Conservation (phyloP, 345 rosid species). For the Brassica napus region DNA sequence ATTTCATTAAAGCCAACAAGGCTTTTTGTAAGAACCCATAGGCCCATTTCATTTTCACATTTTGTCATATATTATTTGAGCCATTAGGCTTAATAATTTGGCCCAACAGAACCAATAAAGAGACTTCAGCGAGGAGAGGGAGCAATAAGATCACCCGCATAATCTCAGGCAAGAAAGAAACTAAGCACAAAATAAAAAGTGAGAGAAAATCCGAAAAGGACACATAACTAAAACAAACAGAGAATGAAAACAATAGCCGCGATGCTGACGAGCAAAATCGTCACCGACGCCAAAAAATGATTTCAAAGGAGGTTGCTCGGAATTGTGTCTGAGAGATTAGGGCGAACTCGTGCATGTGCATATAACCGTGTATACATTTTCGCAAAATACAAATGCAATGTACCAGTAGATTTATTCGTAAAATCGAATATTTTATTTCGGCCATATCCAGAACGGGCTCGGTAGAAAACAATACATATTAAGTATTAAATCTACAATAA, state of each 20-base stretch:
- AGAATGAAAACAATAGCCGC: neutral
- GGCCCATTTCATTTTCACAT: too few relatives aligned
- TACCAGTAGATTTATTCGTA: neutral
- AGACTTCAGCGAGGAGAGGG: too few relatives aligned
- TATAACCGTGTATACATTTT: neutral
- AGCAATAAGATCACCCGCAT: too few relatives aligned
- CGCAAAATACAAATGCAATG: neutral
- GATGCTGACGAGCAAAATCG: neutral
- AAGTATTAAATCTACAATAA: slow-evolving; percentile 7
- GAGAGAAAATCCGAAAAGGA: too few relatives aligned
- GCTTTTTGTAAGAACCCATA: too few relatives aligned
- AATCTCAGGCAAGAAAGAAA: too few relatives aligned
- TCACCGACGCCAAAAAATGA: neutral
- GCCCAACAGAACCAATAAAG: too few relatives aligned
- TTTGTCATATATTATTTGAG: too few relatives aligned
- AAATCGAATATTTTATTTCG: neutral
- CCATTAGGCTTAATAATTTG: too few relatives aligned
- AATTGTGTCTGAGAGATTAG: neutral
- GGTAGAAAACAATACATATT: neutral
- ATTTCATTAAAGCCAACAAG: too few relatives aligned
- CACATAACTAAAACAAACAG: neutral
- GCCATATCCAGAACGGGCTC: neutral
- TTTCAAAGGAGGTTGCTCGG: neutral
- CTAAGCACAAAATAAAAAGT: too few relatives aligned
- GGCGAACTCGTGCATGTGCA: neutral